Conservation (phyloP, 768 basidiomycete species). For the Suillus decipiens region DNA sequence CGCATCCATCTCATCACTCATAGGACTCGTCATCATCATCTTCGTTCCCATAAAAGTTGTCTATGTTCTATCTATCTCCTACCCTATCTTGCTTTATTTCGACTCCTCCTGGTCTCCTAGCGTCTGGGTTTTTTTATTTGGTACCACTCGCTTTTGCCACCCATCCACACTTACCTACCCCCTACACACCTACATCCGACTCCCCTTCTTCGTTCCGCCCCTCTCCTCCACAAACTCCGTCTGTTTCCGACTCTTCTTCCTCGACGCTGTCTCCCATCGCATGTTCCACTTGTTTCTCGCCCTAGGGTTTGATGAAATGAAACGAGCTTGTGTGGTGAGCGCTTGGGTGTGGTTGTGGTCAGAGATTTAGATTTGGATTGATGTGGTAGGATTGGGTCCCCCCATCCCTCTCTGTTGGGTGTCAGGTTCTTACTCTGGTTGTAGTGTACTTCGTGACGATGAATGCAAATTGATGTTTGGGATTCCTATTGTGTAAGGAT, state of each 20-base stretch:
- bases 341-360: conserved; percentile 30
- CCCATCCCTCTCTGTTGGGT: not conserved
- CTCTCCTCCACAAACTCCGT: conserved; percentile 21
- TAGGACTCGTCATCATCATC: conserved; percentile 21
- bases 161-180: not conserved
- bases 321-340: conserved; percentile 43
- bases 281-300: conserved; percentile 43
- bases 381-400: conserved; percentile 11
- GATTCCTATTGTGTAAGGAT: conserved; percentile 8
- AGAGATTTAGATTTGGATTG: conserved; percentile 8
- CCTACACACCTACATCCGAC: conserved; percentile 4
- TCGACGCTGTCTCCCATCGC: conserved; percentile 35
- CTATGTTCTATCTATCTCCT: conserved; percentile 26
- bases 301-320: conserved; percentile 48
- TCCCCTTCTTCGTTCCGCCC: conserved; percentile 16
- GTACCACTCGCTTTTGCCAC: conserved; percentile 12
- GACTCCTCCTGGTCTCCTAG: conserved; percentile 15
- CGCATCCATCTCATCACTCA: conserved; percentile 17
- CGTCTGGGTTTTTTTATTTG: conserved; percentile 15
- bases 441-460: conserved; percentile 2
- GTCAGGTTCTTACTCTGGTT: conserved; percentile 1
- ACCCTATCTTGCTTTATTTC: conserved; percentile 29
- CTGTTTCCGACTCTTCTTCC: conserved; percentile 5
- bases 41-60: conserved; percentile 16
- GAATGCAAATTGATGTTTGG: conserved; percentile 15